These are phyloP conservation scores for Coniella vitis DNA, from an alignment of 2,329 filamentous ascomycete genomes.

Conservation along the genomic window DNA sequence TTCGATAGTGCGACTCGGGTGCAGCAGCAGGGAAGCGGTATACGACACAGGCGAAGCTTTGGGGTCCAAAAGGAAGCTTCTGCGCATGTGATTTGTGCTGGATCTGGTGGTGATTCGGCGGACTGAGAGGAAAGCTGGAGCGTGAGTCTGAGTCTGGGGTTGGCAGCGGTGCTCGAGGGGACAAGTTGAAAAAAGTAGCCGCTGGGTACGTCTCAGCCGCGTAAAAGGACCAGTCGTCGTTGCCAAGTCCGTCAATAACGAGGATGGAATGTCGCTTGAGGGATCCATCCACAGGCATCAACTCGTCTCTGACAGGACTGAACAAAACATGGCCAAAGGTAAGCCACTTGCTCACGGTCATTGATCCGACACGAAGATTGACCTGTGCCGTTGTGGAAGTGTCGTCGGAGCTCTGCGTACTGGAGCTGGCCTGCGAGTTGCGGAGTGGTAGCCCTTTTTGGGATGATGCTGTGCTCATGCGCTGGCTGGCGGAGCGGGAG, in stretches of 20 bases:
- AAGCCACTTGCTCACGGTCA: conserved; percentile 84
- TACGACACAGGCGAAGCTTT: conserved; percentile 70
- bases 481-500: conserved; percentile 17
- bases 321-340: conserved; percentile 80
- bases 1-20: conserved; percentile 61
- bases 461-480: conserved; percentile 19
- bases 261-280: conserved; percentile 59
- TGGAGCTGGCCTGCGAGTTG: conserved; percentile 37
- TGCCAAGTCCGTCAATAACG: conserved; percentile 78
- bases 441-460: conserved; percentile 25
- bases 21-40: conserved; percentile 69
- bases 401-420: conserved; percentile 45
- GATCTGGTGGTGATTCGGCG: conserved; percentile 69
- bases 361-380: conserved; percentile 70
- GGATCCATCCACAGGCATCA: conserved; percentile 44
- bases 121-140: conserved; percentile 47
- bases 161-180: conserved; percentile 47
- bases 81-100: conserved; percentile 55
- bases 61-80: conserved; percentile 67
- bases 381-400: conserved; percentile 62
- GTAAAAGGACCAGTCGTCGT: conserved; percentile 83
- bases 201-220: conserved; percentile 72
- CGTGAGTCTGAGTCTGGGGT: conserved; percentile 35
- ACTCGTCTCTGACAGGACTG: conserved; percentile 68
- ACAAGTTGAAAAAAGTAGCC: conserved; percentile 71